Evolutionary conservation across 2,329 filamentous ascomycete genomes (phyloP).

Genomic region (Neophaeococcomyces aloes): DNA sequence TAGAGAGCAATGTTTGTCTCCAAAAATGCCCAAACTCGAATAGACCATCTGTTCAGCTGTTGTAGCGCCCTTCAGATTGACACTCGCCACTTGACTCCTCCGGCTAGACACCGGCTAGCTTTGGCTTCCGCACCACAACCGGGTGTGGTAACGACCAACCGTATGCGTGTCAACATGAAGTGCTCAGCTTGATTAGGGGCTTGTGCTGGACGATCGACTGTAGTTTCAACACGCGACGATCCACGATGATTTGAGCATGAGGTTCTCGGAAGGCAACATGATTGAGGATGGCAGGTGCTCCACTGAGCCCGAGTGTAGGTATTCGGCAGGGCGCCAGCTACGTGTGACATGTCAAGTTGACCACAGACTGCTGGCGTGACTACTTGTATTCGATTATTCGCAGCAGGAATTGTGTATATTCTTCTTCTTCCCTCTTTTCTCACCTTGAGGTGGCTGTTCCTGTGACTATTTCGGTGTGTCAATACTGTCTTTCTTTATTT

Average conservation of each 20-base stretch:
- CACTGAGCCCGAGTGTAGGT: not conserved
- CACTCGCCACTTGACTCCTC: not conserved
- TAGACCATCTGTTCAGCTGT: not conserved
- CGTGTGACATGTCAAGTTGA: conserved; percentile 7
- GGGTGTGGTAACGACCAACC: not conserved
- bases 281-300: conserved; percentile 9
- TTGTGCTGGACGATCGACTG: not conserved
- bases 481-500: not conserved
- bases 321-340: conserved; percentile 1
- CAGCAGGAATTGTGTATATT: too few relatives aligned
- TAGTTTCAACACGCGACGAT: not conserved
- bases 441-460: not conserved
- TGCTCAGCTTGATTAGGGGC: not conserved
- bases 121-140: conserved; percentile 1
- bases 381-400: not conserved
- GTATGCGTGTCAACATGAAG: not conserved
- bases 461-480: conserved; percentile 1
- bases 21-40: not conserved
- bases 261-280: not conserved
- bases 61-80: not conserved
- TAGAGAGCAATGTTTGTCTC: not conserved
- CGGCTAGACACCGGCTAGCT: not conserved
- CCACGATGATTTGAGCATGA: not conserved
- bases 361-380: not conserved
- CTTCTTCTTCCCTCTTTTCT: not conserved